These are phyloP conservation scores for Monosiga brevicollis DNA, from an alignment of 78 protist genomes.

Conservation along the genomic window DNA sequence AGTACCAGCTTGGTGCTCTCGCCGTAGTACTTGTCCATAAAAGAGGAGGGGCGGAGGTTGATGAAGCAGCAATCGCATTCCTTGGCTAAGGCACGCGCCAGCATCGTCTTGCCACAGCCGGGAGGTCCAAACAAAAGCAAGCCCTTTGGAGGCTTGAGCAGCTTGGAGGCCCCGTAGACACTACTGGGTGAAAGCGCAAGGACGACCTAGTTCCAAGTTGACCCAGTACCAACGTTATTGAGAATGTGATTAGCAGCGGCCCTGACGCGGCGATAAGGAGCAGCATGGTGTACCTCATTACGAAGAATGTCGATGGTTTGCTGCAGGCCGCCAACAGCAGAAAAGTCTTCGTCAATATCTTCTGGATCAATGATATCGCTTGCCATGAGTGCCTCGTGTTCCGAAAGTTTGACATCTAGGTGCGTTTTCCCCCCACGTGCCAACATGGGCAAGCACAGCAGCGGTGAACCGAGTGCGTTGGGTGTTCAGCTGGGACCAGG, in stretches of 20 bases:
- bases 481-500: no score
- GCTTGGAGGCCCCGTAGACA: background rate
- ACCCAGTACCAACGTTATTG: no score
- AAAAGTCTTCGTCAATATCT: background rate
- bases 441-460: no score
- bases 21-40: slow-evolving; percentile 60
- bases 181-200: no score
- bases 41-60: slow-evolving; percentile 20
- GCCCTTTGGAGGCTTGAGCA: background rate
- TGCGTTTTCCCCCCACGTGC: no score
- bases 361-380: background rate
- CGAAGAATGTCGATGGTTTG: background rate
- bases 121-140: slow-evolving; percentile 52
- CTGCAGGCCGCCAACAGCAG: background rate
- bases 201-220: no score
- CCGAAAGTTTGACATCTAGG: background rate
- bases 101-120: slow-evolving; percentile 62
- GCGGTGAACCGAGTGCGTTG: no score
- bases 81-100: slow-evolving; percentile 29
- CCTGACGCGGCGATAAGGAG: background rate
- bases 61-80: slow-evolving; percentile 43
- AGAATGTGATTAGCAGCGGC: no score
- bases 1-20: slow-evolving; percentile 45
- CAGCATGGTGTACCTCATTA: background rate
- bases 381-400: background rate